These are phyloP conservation scores for Endoconidiophora polonica DNA, from an alignment of 2,329 filamentous ascomycete genomes.

Conservation along the genomic window DNA sequence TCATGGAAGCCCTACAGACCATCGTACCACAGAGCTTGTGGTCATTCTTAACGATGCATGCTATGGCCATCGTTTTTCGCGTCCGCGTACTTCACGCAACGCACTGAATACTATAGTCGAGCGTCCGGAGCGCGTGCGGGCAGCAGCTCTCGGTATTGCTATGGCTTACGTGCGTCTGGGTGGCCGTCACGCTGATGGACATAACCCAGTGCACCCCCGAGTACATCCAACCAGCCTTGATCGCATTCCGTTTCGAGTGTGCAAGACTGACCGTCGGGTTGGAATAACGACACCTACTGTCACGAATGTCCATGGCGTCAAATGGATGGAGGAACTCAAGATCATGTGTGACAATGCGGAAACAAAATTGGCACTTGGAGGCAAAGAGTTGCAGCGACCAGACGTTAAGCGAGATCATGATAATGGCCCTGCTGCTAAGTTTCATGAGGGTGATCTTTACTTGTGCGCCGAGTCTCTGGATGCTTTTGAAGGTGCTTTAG, in stretches of 20 bases:
- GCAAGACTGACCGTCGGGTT: constrained; percentile 58
- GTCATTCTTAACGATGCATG: constrained; percentile 86
- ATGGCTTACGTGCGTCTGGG: constrained; percentile 84
- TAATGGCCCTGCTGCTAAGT: constrained; percentile 28
- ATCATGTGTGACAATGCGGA: constrained; percentile 71
- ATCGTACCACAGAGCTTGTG: constrained; percentile 42
- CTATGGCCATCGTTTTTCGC: constrained; percentile 83
- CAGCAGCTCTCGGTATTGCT: constrained; percentile 65
- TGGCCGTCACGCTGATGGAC: constrained; percentile 56
- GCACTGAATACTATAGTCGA: constrained; percentile 74
- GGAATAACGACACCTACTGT: constrained; percentile 60
- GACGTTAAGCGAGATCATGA: constrained; percentile 38
- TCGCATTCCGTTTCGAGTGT: constrained; percentile 64
- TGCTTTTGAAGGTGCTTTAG: constrained; percentile 79
- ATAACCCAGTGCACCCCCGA: constrained; percentile 48
- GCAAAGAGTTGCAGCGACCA: constrained; percentile 61
- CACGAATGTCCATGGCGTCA: constrained; percentile 74
- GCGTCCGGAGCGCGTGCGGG: constrained; percentile 77
- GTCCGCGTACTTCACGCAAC: constrained; percentile 58
- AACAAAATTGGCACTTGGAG: constrained; percentile 56
- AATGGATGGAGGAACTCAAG: constrained; percentile 88
- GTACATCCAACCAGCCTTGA: constrained; percentile 37
- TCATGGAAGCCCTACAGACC: constrained; percentile 34
- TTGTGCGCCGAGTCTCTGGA: constrained; percentile 71
- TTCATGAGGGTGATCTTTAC: constrained; percentile 85